Conservation (phyloP, 805 yeast species). For the Candida maris region DNA sequence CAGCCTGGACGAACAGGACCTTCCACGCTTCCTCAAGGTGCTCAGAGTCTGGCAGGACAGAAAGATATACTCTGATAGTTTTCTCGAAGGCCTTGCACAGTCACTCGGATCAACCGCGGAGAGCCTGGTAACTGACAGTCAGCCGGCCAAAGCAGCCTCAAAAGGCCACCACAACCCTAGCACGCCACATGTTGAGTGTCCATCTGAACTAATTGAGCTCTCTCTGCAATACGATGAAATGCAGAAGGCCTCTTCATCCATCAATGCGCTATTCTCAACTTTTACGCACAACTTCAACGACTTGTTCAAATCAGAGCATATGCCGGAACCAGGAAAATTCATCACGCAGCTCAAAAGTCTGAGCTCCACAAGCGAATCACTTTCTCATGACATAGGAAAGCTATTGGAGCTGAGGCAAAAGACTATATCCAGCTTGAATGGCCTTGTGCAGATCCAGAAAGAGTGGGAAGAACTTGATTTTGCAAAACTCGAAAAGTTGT, state of each 20-base stretch:
- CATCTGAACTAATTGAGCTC: conserved; percentile 25
- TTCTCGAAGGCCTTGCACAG: conserved; percentile 16
- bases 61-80: conserved; percentile 35
- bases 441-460: conserved; percentile 26
- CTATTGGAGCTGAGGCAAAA: conserved; percentile 20
- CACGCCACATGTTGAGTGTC: conserved; percentile 6
- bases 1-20: conserved; percentile 24
- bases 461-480: conserved; percentile 30
- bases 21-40: conserved; percentile 44
- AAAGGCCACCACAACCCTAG: background rate
- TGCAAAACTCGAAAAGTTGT: conserved; percentile 18
- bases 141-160: conserved; percentile 1
- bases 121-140: conserved; percentile 3
- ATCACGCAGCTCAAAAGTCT: conserved; percentile 21
- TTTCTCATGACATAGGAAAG: conserved; percentile 12
- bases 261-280: conserved; percentile 15
- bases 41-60: conserved; percentile 59
- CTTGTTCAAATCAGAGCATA: conserved; percentile 27
- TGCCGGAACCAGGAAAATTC: conserved; percentile 31
- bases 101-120: conserved; percentile 4
- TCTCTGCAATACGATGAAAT: conserved; percentile 22
- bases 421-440: conserved; percentile 24
- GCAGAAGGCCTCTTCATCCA: conserved; percentile 20
- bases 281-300: conserved; percentile 23
- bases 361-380: conserved; percentile 9